Evolutionary conservation across 345 rosid species (phyloP).

Genomic region (Raphanus sativus): DNA sequence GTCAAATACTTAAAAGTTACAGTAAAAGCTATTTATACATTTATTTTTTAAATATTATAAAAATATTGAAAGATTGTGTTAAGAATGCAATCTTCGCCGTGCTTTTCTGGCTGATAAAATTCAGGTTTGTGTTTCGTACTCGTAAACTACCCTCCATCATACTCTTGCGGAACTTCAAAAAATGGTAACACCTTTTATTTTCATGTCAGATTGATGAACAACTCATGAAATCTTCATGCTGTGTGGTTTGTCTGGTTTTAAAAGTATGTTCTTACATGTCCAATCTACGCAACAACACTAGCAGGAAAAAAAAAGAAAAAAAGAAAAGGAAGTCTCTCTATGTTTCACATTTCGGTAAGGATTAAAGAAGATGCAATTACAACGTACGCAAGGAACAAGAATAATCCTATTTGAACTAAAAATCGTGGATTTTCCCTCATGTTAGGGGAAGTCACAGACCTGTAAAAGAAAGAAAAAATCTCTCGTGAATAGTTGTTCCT

Average conservation of each 20-base stretch:
- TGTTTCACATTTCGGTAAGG: slow-evolving; percentile 80
- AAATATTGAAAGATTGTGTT: neutral
- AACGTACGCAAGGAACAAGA: slow-evolving; percentile 87
- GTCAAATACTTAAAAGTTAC: too few relatives aligned
- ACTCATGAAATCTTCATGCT: neutral
- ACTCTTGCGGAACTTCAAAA: neutral
- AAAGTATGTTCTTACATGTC: neutral
- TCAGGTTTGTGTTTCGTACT: neutral
- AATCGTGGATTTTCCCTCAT: slow-evolving; percentile 97
- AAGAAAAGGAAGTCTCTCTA: neutral
- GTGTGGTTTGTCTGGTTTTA: neutral
- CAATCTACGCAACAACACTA: slow-evolving; percentile 7
- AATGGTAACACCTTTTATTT: neutral
- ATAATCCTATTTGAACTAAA: slow-evolving; percentile 79
- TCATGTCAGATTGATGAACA: neutral
- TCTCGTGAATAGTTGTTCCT: neutral
- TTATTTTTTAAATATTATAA: too few relatives aligned
- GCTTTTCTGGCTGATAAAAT: neutral
- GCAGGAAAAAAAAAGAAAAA: neutral
- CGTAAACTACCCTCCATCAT: neutral
- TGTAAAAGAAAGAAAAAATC: slow-evolving; percentile 35
- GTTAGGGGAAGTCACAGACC: slow-evolving; percentile 98
- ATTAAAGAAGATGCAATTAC: slow-evolving; percentile 92
- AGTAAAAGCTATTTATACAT: too few relatives aligned
- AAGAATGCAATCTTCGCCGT: neutral